Percentiles rank a stretch among this genome's conserved stretches.
Evolutionary conservation across 257 asterid species (phyloP).

Genomic region (Capsicum baccatum): DNA sequence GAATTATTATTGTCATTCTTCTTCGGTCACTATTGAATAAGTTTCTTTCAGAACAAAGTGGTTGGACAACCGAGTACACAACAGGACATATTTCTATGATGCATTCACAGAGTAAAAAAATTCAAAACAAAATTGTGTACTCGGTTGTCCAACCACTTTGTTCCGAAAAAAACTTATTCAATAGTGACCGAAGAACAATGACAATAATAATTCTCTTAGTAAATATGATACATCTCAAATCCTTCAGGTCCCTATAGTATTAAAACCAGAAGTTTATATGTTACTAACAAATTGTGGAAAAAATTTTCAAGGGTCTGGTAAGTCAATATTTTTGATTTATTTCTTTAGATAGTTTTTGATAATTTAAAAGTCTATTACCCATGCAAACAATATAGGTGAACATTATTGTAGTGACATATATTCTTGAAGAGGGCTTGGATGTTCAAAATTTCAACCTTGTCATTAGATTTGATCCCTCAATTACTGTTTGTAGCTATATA

Average conservation of each 20-base stretch:
- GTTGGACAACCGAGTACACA: conserved; percentile 73
- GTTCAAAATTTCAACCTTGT: conserved; percentile 94
- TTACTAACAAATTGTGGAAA: conserved; percentile 48
- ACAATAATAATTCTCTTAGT: conserved; percentile 81
- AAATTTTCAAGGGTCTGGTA: conserved; percentile 59
- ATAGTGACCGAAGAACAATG: conserved; percentile 55
- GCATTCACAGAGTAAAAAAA: conserved; percentile 66
- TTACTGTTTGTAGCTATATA: conserved; percentile 80
- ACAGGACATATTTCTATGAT: conserved; percentile 56
- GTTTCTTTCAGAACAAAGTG: conserved; percentile 53
- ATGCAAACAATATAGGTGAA: conserved; percentile 60
- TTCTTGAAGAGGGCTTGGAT: conserved; percentile 95
- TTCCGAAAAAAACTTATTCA: conserved; percentile 67
- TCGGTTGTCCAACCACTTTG: conserved; percentile 65
- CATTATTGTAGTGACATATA: conserved; percentile 76
- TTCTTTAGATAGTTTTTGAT: conserved; percentile 23
- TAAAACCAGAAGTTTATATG: neutral
- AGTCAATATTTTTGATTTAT: neutral
- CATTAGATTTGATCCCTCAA: conserved; percentile 77
- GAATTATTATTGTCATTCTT: conserved; percentile 74
- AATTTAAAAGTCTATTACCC: neutral
- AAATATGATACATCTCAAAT: conserved; percentile 82
- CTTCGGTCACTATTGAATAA: conserved; percentile 64
- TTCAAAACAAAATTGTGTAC: conserved; percentile 64
- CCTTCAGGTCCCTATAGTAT: conserved; percentile 56